Base-by-base conservation (phyloP, 1,284 basidiomycete species). In the Lentinus polychrous region DNA sequence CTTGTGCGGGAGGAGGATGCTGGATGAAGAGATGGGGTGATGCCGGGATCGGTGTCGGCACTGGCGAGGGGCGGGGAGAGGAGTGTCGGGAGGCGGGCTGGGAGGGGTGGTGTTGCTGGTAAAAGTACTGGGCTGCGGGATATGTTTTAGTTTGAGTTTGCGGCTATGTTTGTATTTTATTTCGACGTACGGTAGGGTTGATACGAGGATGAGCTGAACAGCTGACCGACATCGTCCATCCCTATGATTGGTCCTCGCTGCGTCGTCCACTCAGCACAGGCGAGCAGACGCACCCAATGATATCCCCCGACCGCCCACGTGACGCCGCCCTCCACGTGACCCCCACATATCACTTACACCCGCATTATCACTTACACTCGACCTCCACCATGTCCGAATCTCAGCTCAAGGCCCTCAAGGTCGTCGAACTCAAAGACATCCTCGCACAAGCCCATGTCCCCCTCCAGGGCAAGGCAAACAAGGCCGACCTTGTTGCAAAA, bases 351-450 rank as follows among this genome's bases (percentile, higher is more conserved):
- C 3, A 20, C 17, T 20, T 22, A 6, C 39, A 8, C 22, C 15
- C 23, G 15, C 23, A 8, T n/a, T 4, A 3, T 33, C 22, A 24
- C n/a, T n/a, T n/a, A n/a, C 39, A 17, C 17, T 6, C 39, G 17
- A 41, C 15, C 39, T 8, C 42, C 42, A 20, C 24, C 42, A 33
- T 43, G 42, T 27, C 27, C 27, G 42, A 27, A n/a, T 22, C 42
- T 32, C 23, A 14, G 12, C 39, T 40, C 39, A 81, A 81, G 67
- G 63, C 78, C 2, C 78, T 86, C 69, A 86, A 84, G 65, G 83
- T 87, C 62, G 73, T 74, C 32, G 84, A 86, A 53, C 79, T 87
- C 63, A 81, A 72, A 58, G 73, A 76, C 47, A 74, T 86, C 55
- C 76, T 86, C 56, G 46, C 71, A 44, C 71, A 71, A 42, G 82